A percentile compares a stretch with the other conserved stretches of the same genome.
Evolutionary conservation across 1,284 basidiomycete species (phyloP).

Genomic region (Hemileia vastatrix): DNA sequence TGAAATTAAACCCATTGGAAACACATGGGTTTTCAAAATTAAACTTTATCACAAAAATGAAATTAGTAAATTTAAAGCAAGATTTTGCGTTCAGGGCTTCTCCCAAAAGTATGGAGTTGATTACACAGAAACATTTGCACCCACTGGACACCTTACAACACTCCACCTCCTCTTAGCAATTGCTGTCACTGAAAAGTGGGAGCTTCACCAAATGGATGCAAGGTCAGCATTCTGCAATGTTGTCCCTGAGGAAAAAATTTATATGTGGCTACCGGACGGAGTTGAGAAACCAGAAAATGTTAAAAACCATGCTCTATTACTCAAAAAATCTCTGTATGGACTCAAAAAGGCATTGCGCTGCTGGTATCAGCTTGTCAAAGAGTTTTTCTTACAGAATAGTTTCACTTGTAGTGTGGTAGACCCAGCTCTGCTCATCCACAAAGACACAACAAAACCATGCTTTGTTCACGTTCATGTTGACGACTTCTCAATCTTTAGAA

Average conservation of each 20-base stretch:
- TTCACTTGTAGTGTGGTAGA: no score
- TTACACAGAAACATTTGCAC: background rate
- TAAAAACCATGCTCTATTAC: no score
- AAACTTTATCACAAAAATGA: background rate
- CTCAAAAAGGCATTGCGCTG: no score
- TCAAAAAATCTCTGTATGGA: no score
- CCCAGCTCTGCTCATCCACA: no score
- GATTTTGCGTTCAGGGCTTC: background rate
- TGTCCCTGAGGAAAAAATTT: slow-evolving; percentile 45
- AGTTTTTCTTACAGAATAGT: no score
- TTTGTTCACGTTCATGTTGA: no score
- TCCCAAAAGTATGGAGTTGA: background rate
- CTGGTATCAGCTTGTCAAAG: no score
- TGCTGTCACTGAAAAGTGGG: background rate
- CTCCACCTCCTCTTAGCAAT: background rate
- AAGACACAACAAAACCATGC: no score
- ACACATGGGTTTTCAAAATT: slow-evolving; percentile 45
- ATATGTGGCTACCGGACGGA: no score
- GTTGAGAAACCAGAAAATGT: no score
- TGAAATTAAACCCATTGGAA: slow-evolving; percentile 34
- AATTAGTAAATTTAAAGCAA: background rate
- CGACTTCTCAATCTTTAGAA: no score
- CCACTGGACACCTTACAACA: background rate
- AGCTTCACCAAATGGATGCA: background rate
- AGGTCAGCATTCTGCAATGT: slow-evolving; percentile 22